Evolutionary conservation across 2,329 filamentous ascomycete genomes (phyloP), one percentile per base, ranked within the genome.

Genomic region (Pseudogymnoascus sp.): DNA sequence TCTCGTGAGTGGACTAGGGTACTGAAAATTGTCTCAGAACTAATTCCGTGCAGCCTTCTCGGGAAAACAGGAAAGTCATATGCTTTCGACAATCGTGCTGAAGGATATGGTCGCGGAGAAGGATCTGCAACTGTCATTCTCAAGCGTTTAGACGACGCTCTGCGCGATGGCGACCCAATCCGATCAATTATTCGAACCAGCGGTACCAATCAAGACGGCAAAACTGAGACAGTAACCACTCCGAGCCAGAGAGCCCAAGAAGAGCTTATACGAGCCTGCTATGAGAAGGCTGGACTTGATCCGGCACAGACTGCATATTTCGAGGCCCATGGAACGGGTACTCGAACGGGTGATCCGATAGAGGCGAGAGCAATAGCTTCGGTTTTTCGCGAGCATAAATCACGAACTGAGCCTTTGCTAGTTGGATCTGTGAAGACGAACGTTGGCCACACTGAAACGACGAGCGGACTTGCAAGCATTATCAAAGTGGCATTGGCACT

Each of bases 51-150:
- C 25, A 28, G 25, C 25, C 25, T 28, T 28, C 25, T 28, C 25
- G 25, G 25, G 25, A 28, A 28, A 28, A 28, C 25, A 28, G 25
- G 25, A 36, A 36, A 36, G 2, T 12, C 34, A 12, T 82, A 78
- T 65, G 81, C 80, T 1, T 87, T 85, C 67, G 85, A 88, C 66
- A 68, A 77, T 18, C 76, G 79, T 1, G 86, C 64, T 3, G 82
- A 84, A 64, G 87, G 87, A 1, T 89, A 89, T 68, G 84, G 81
- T 0, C 78, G 85, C 36, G 86, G 85, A 1, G 86, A 89, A 68
- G 87, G 85, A 1, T 76, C 83, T 23, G 83, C 79, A 0, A 78
- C 83, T 11, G 71, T 89, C 1, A 69, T 88, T 4, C 69, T 89
- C 46, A 89, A 88, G 72, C 78, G 78, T 1, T 73, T 88, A 0